Base-by-base conservation (phyloP, 257 asterid species). In the Solanum medicagineum region DNA sequence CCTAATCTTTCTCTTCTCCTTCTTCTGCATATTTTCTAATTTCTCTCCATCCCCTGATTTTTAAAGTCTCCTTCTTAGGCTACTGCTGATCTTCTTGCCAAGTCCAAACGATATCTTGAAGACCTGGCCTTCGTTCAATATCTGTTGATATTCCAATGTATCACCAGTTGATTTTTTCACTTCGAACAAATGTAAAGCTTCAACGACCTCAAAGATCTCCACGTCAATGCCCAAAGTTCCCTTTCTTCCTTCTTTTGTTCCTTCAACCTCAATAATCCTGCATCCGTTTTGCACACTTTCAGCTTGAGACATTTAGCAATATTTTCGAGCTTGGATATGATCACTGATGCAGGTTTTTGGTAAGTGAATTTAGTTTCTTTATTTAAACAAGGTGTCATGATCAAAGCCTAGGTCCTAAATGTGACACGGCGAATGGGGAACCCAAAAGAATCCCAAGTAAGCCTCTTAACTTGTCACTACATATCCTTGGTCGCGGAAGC, bases 101-200 rank as follows among this genome's bases (percentile, higher is more conserved):
- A 85, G 90, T 90, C 95, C 98, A 94, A 66, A 93, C 96, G 80
- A 95, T 91, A 73, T 95, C 98, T 84, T 91, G 91, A 60, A 96
- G 98, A 36, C 95, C 94, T 6, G 99, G 74, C 91, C 92, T 84
- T 95, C 94, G 2, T 90, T 88, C 26, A 95, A 74, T 15, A 95
- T 40, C 87, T 85, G 92, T 85, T 87, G 89, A 84, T 94, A 96
- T 73, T 96, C 98, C 84, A 93, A 80, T 0, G 98, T 90, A 86
- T 95, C 98, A 5, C 99, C 99, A 53, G 83, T 88, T 5, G 94
- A 91, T 89, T 93, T 94, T 90, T 89, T 92, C 86, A 96, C 69
- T 87, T 96, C 98, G 84, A 96, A 96, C 91, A 96, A 70, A 87
- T 93, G 95, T 85, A 94, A 85, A n/a, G 63, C 89, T 1, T 91